phyloP scores from a whole-genome alignment of 202 grass and related monocot species.

The Tripidium arundinaceum region DNA sequence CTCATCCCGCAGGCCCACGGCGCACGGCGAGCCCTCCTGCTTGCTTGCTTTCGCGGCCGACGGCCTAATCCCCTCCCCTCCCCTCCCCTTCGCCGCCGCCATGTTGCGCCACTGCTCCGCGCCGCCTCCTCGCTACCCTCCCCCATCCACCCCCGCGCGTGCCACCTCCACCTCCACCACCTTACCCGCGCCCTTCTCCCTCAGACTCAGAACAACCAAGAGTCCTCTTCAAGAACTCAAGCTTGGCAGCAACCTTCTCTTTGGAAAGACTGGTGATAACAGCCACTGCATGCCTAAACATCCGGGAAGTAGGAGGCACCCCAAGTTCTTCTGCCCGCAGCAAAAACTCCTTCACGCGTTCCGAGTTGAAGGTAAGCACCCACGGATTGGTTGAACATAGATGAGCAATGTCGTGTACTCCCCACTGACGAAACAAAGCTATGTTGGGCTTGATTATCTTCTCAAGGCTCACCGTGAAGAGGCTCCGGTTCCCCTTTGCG shows the following conservation, averaged over 20 bases:
- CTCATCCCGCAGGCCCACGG: too few species aligned
- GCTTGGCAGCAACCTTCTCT: neutral
- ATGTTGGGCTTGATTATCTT: slow-evolving; percentile 25
- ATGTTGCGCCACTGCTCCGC: too few species aligned
- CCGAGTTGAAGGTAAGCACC: neutral
- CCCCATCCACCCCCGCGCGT: too few species aligned
- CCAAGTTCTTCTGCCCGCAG: neutral
- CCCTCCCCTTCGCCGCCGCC: too few species aligned
- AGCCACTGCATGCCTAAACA: fast-evolving
- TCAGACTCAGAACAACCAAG: neutral
- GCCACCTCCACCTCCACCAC: too few species aligned
- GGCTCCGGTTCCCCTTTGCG: neutral
- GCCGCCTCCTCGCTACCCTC: too few species aligned
- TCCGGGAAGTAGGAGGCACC: neutral
- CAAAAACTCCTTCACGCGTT: neutral
- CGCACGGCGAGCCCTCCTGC: too few species aligned
- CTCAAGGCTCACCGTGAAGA: neutral
- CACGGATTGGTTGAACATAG: neutral
- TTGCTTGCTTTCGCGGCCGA: too few species aligned
- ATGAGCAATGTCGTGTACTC: slow-evolving; percentile 21
- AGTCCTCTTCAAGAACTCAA: neutral
- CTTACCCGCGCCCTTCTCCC: too few species aligned
- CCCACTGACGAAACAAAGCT: neutral
- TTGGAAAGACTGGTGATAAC: fast-evolving
- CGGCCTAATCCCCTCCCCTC: too few species aligned